Conservation (phyloP, 352 stramenopile genomes). For the Phytophthora meadii region DNA sequence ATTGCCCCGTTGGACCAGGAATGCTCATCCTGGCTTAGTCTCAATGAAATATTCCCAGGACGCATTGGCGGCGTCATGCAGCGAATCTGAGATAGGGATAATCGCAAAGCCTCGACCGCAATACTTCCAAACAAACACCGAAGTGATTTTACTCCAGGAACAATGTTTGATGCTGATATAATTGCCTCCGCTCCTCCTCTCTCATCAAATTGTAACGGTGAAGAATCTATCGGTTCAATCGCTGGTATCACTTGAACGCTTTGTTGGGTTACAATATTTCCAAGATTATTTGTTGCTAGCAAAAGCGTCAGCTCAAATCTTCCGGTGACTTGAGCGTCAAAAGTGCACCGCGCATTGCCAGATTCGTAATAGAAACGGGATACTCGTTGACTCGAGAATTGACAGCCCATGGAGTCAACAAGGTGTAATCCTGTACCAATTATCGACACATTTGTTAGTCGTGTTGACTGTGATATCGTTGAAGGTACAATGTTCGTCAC, state of each 20-base stretch:
- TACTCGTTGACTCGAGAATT: conserved; percentile 34
- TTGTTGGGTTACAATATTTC: conserved; percentile 29
- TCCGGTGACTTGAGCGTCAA: conserved; percentile 43
- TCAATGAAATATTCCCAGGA: conserved; percentile 29
- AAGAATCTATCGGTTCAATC: conserved; percentile 25
- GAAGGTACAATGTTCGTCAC: conserved; percentile 38
- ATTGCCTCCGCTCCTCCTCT: conserved; percentile 45
- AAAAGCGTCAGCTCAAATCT: conserved; percentile 35
- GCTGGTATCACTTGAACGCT: conserved; percentile 42
- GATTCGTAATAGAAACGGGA: conserved; percentile 17
- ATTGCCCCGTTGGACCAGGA: conserved; percentile 45
- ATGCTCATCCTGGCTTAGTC: conserved; percentile 44
- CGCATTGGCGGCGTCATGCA: conserved; percentile 38
- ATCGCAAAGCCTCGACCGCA: conserved; percentile 28
- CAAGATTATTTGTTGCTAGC: conserved; percentile 6
- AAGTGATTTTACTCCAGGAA: conserved; percentile 24
- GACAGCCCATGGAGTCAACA: conserved; percentile 30
- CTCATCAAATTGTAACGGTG: conserved; percentile 52
- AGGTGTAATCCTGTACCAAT: conserved; percentile 35
- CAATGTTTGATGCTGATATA: conserved; percentile 39
- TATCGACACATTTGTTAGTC: conserved; percentile 32
- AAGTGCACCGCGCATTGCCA: conserved; percentile 28
- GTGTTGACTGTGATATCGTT: conserved; percentile 39
- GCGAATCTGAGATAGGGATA: conserved; percentile 38
- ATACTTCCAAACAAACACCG: conserved; percentile 47